A percentile compares a stretch with the other conserved stretches of the same genome.
phyloP scores from a whole-genome alignment of 768 basidiomycete species.

The Russula sp. region DNA sequence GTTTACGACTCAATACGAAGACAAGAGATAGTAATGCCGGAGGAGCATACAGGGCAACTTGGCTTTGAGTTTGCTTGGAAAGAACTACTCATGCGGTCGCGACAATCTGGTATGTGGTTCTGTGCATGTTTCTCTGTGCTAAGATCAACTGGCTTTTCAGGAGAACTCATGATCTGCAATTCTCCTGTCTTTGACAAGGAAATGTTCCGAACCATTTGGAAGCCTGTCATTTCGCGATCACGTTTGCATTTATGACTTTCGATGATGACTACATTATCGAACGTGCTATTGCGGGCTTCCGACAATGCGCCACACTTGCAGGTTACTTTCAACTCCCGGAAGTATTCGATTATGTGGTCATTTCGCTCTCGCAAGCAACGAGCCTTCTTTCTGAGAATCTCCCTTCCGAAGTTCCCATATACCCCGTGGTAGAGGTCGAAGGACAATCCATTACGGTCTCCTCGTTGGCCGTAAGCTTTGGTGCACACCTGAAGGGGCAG shows the following conservation, averaged over 20 bases:
- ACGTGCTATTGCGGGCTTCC: slow-evolving; percentile 91
- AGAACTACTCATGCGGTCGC: slow-evolving; percentile 79
- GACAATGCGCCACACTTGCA: slow-evolving; percentile 93
- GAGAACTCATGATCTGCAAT: slow-evolving; percentile 73
- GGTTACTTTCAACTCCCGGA: slow-evolving; percentile 86
- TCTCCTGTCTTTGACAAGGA: slow-evolving; percentile 78
- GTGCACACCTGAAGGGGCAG: slow-evolving; percentile 92
- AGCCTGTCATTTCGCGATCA: slow-evolving; percentile 87
- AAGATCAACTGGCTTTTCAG: slow-evolving; percentile 37
- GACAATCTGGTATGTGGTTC: slow-evolving; percentile 61
- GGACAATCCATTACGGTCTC: slow-evolving; percentile 88
- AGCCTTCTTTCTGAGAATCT: slow-evolving; percentile 75
- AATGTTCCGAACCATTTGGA: slow-evolving; percentile 95
- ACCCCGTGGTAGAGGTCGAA: slow-evolving; percentile 87
- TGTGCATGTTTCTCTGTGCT: neutral
- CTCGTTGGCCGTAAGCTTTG: slow-evolving; percentile 87
- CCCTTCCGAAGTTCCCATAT: slow-evolving; percentile 70
- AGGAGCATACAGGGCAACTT: slow-evolving; percentile 93
- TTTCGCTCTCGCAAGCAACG: slow-evolving; percentile 89
- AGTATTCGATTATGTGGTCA: slow-evolving; percentile 95
- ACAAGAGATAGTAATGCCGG: slow-evolving; percentile 94
- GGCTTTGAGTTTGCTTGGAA: slow-evolving; percentile 99
- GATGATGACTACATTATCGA: slow-evolving; percentile 98
- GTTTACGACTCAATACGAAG: slow-evolving; percentile 95
- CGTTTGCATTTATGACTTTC: slow-evolving; percentile 92